phyloP scores from a whole-genome alignment of 2,329 filamentous ascomycete genomes.

The Botrytis galanthina region DNA sequence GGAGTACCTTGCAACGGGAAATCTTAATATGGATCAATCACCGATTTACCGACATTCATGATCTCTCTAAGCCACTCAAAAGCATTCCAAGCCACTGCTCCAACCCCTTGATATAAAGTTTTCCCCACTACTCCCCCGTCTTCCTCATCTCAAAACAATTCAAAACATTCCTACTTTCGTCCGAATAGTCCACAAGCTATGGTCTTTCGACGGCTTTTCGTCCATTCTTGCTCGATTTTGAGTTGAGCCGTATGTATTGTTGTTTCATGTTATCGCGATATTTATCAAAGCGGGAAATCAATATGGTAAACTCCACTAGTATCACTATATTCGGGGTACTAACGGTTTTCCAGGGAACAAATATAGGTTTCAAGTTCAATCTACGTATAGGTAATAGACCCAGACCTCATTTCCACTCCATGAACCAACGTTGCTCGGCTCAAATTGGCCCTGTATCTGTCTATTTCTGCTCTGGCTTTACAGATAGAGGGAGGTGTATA shows the following conservation, averaged over 20 bases:
- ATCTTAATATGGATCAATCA: slow-evolving; percentile 13
- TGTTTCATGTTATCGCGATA: neutral
- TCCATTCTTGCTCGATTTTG: neutral
- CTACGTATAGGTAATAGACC: neutral
- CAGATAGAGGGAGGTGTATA: neutral
- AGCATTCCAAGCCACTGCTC: neutral
- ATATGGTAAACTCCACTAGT: neutral
- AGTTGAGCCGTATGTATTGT: neutral
- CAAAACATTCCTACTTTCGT: neutral
- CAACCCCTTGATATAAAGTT: slow-evolving; percentile 5
- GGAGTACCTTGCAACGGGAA: neutral
- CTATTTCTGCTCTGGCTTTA: neutral
- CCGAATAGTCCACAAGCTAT: neutral
- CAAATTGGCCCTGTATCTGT: neutral
- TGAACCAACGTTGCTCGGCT: neutral
- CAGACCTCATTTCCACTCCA: slow-evolving; percentile 7
- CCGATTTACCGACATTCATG: neutral
- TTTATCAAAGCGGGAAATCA: neutral
- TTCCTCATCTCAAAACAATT: neutral
- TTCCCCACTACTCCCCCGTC: neutral
- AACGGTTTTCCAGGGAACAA: neutral
- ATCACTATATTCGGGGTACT: neutral
- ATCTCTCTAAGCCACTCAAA: neutral
- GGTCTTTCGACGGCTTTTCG: neutral
- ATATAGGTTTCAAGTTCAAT: neutral